Conservation (phyloP, 208 protist species). For the Naegleria lovaniensis region DNA sequence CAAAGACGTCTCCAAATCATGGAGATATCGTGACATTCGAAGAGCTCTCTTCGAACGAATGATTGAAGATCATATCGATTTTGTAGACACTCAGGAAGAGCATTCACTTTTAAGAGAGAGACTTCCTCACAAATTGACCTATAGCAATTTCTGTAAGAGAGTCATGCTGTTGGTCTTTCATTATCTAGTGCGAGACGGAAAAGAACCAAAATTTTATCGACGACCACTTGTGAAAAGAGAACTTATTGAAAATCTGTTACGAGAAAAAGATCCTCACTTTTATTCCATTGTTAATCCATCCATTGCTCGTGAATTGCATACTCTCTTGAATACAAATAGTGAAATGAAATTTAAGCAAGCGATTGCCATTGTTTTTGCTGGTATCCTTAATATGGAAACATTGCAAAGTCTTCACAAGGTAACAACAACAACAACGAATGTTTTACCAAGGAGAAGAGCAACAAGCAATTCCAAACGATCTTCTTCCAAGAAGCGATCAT, state of each 20-base stretch:
- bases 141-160: not conserved
- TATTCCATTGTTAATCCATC: not conserved
- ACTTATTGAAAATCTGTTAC: not conserved
- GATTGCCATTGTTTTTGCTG: not conserved
- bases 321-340: not conserved
- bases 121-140: not conserved
- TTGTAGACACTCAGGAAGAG: not conserved
- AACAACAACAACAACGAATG: too few relatives aligned
- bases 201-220: not conserved
- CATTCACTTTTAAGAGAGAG: not conserved
- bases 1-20: not conserved
- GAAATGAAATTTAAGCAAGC: not conserved
- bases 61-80: not conserved
- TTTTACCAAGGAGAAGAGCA: too few relatives aligned
- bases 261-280: not conserved
- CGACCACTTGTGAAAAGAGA: not conserved
- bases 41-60: conserved; percentile 2
- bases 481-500: too few relatives aligned
- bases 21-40: not conserved
- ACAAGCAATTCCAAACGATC: too few relatives aligned
- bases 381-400: not conserved
- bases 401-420: not conserved
- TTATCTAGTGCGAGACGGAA: not conserved
- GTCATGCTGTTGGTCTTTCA: not conserved
- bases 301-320: not conserved